Percentiles rank a stretch among this genome's conserved stretches.
phyloP scores from a whole-genome alignment of 495 filamentous ascomycete species.

The Aspergillus hancockii region DNA sequence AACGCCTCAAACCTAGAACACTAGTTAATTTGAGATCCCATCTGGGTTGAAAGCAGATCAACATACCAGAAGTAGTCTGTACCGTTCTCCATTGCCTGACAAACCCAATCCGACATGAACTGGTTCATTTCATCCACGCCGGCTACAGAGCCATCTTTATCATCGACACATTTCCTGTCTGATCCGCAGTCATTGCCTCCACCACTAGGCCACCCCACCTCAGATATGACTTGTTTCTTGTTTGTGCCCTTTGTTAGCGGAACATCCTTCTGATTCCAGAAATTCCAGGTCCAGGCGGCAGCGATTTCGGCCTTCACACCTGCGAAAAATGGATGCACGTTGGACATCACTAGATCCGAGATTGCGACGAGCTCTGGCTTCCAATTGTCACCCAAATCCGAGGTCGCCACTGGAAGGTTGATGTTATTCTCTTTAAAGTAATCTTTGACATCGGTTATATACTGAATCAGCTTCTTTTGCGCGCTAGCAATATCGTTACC shows the following conservation, averaged over 20 bases:
- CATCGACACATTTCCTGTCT: conserved; percentile 51
- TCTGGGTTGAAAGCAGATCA: not conserved
- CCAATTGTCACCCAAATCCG: conserved; percentile 92
- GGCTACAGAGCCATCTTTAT: conserved; percentile 64
- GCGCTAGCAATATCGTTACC: conserved; percentile 57
- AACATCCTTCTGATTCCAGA: conserved; percentile 72
- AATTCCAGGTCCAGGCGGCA: conserved; percentile 79
- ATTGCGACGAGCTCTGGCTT: conserved; percentile 60
- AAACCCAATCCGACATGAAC: conserved; percentile 87
- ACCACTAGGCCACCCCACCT: conserved; percentile 88
- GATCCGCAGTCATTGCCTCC: conserved; percentile 80
- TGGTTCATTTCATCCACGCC: conserved; percentile 82
- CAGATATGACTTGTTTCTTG: conserved; percentile 73
- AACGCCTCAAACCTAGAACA: conserved; percentile 80
- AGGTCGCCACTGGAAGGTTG: conserved; percentile 78
- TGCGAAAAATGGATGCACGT: conserved; percentile 96
- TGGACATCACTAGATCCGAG: conserved; percentile 91
- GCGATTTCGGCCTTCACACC: conserved; percentile 70
- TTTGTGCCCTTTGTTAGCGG: conserved; percentile 55
- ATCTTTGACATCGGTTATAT: conserved; percentile 65
- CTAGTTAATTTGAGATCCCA: conserved; percentile 5
- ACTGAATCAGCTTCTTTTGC: conserved; percentile 58
- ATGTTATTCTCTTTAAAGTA: conserved; percentile 69
- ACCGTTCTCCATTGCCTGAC: conserved; percentile 71
- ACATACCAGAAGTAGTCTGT: conserved; percentile 91